Base-by-base conservation (phyloP, 371 early-diverging fungal genomes). In the Phascolomyces articulosus region DNA sequence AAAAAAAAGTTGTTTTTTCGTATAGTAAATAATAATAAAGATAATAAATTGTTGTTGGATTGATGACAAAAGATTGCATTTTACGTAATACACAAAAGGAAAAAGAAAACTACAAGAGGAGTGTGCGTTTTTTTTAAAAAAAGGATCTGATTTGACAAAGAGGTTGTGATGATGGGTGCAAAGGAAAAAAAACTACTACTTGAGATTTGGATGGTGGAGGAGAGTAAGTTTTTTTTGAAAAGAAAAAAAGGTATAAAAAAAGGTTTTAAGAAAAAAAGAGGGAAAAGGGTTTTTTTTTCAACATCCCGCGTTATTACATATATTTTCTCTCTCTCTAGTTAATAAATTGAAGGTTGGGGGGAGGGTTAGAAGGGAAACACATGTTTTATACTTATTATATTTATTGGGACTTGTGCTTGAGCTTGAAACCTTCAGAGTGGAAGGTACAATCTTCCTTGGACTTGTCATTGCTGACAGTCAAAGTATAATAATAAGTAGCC, bases 401-500 rank as follows among this genome's bases (percentile, higher is more conserved):
- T 34, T 34, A 34, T 34, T 34, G 34, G 2, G 34, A 34, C 34
- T 34, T 51, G 24, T 4, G 47, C 41, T 54, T 53, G 58, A 65
- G 53, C 59, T 58, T 58, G 65, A 65, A 65, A 3, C 49, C 48
- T 58, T 38, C 53, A 41, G 65, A 65, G 28, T 59, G 65, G 65
- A 65, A 65, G 24, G 48, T 65, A 31, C 65, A 65, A 20, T 44
- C 44, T 20, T 65, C 54, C 28, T 38, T 11, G 55, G 34, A 38
- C 58, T 51, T 59, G 40, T 65, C 49, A 20, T 51, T 47, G n/a
- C 53, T 29, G 16, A 65, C 59, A 11, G 56, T 57, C n/a, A 65
- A 51, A 23, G 58, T 44, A 34, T 66, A 66, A 57, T 66, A 66
- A 40, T 66, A 66, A 13, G 47, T 34, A 38, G 67, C 61, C 13